Base-by-base conservation (phyloP, 345 rosid genomes). In the Balakata baccata region DNA sequence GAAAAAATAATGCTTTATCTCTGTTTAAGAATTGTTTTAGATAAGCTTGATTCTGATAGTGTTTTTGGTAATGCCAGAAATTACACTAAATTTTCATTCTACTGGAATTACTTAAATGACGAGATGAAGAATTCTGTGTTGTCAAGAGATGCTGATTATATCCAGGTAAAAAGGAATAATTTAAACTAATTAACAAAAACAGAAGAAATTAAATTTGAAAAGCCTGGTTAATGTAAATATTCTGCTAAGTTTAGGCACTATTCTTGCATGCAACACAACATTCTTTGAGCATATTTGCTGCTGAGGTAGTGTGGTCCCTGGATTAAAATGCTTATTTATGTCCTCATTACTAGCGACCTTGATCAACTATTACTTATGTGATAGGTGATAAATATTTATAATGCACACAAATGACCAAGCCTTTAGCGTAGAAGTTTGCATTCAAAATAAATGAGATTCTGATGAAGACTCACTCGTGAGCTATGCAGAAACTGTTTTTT, bases 91-190 rank as follows among this genome's bases (percentile, higher is more conserved):
- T 13, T 1, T 41, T 38, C 7, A 10, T 9, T 39, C 12, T 49
- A 11, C 45, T 64, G 46, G 70, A 12, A 41, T 39, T 39, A 34
- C 51, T 14, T 5, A 20, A 51, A 41, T 39, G 70, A 74, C 57
- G 49, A 62, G 68, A 56, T 47, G 52, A 25, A 5, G 39, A 46
- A 29, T 34, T 45, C 12, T 17, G 34, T 41, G 23, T 38, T 41
- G 11, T 17, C 23, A 11, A 62, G 58, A 64, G 70, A 23, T 52
- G 70, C n/a, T 54, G 54, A 66, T 51, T 64, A 22, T 57, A 25
- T 66, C 54, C 66, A 43, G 57, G 66, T 45, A 20, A 25, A 46
- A 37, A 7, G n/a, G 22, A 41, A 12, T 2, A 5, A 34, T 17
- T 29, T 1, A 39, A 11, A n/a, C 9, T 5, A 18, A 4, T 0